These are phyloP conservation scores for Chaetomidium leptoderma DNA, from an alignment of 495 filamentous ascomycete genomes.

Conservation along the genomic window DNA sequence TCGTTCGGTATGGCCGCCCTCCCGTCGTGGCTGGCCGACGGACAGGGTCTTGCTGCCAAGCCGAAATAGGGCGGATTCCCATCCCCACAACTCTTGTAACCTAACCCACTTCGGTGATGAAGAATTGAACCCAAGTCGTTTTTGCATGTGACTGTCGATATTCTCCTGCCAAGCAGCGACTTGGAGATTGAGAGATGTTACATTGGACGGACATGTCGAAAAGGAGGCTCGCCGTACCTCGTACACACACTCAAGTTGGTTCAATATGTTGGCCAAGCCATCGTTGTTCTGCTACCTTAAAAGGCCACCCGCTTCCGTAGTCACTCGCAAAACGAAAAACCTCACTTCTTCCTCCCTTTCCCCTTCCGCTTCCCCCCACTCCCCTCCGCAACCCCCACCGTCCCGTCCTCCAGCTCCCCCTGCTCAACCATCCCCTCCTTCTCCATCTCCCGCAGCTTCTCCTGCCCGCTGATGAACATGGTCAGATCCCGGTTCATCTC, in stretches of 20 bases:
- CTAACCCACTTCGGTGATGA: neutral
- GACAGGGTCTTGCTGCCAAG: neutral
- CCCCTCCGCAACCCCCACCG: conserved; percentile 39
- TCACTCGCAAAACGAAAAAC: neutral
- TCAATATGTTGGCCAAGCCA: no score
- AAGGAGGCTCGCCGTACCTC: no score
- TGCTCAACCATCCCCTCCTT: conserved; percentile 57
- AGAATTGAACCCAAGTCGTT: neutral
- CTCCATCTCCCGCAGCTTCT: conserved; percentile 70
- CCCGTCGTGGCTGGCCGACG: neutral
- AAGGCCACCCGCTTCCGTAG: neutral
- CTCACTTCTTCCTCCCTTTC: conserved; percentile 40
- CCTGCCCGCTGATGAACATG: conserved; percentile 80
- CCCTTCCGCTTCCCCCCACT: conserved; percentile 48
- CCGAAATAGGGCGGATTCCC: neutral
- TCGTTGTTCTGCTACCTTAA: neutral
- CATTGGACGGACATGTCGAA: no score
- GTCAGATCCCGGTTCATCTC: conserved; percentile 88
- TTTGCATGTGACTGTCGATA: conserved; percentile 2
- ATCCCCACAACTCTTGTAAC: neutral
- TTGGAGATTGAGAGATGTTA: neutral
- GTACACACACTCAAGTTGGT: no score
- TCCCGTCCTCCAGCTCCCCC: conserved; percentile 49
- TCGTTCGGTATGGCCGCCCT: neutral
- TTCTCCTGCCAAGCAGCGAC: neutral